Conservation (phyloP, 768 basidiomycete genomes). For the Phaffia australis region DNA sequence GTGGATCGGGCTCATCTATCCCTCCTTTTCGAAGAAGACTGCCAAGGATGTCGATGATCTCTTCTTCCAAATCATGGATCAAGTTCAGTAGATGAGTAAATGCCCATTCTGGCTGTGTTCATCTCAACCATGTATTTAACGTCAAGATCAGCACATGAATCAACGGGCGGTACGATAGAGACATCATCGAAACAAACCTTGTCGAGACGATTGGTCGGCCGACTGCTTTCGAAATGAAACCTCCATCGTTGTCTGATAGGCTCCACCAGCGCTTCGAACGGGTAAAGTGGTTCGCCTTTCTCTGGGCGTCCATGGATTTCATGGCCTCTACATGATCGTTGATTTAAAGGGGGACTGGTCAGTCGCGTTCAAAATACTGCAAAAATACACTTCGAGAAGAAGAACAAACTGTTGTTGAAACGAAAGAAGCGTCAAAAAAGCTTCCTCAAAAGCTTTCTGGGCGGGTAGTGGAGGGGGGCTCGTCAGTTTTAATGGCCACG, state of each 20-base stretch:
- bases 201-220: slow-evolving; percentile 81
- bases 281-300: slow-evolving; percentile 56
- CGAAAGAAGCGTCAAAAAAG: slow-evolving; percentile 63
- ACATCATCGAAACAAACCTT: slow-evolving; percentile 49
- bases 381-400: not conserved
- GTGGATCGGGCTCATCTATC: slow-evolving; percentile 56
- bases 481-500: slow-evolving; percentile 19
- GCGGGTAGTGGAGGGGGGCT: not conserved
- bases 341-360: not conserved
- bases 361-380: not conserved
- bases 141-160: not conserved
- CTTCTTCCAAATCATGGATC: slow-evolving; percentile 68
- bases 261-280: slow-evolving; percentile 70
- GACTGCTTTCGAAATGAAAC: slow-evolving; percentile 81
- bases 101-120: slow-evolving; percentile 82
- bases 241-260: slow-evolving; percentile 80
- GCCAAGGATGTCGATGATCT: slow-evolving; percentile 69
- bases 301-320: slow-evolving; percentile 37
- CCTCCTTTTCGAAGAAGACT: slow-evolving; percentile 54
- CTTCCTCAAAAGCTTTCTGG: slow-evolving; percentile 51
- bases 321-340: slow-evolving; percentile 46
- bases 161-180: not conserved
- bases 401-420: slow-evolving; percentile 65
- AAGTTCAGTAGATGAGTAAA: slow-evolving; percentile 83
- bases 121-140: not conserved